These are phyloP conservation scores for Penicillium sp. DNA, from an alignment of 2,329 filamentous ascomycete species.

Conservation along the genomic window DNA sequence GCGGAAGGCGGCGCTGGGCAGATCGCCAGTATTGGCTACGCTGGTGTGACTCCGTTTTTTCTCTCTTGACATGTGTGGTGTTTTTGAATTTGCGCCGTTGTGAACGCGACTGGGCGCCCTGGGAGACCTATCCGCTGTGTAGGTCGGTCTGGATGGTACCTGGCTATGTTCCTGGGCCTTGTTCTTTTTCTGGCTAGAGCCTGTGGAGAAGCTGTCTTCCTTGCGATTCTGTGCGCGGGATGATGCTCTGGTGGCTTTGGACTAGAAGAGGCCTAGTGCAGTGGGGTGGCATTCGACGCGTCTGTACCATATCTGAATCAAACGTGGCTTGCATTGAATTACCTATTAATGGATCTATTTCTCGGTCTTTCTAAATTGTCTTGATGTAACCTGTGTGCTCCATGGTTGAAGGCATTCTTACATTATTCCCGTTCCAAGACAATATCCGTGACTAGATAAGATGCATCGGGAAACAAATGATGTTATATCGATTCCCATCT, in stretches of 20 bases:
- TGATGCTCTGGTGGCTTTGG: neutral
- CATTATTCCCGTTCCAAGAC: no score
- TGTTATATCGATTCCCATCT: no score
- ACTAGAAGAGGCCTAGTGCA: neutral
- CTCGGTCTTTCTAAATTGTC: slow-evolving; percentile 2
- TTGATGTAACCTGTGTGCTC: neutral
- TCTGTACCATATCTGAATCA: slow-evolving; percentile 14
- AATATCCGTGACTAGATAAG: no score
- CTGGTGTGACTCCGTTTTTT: slow-evolving; percentile 21
- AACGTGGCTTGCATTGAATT: slow-evolving; percentile 9
- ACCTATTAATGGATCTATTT: neutral
- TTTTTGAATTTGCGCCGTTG: slow-evolving; percentile 16
- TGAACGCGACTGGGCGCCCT: slow-evolving; percentile 10
- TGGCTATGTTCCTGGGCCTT: neutral
- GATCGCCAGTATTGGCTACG: slow-evolving; percentile 13
- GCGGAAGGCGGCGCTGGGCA: slow-evolving; percentile 12
- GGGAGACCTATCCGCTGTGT: slow-evolving; percentile 35
- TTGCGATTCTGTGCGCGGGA: slow-evolving; percentile 11
- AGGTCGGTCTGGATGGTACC: slow-evolving; percentile 18
- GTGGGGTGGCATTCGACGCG: slow-evolving; percentile 5
- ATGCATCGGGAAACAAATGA: no score
- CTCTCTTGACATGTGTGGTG: slow-evolving; percentile 24
- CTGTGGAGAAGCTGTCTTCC: neutral
- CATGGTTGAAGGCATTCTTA: no score
- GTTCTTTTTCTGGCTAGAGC: neutral